Evolutionary conservation across 495 filamentous ascomycete species (phyloP).

Genomic region (Daldinia vernicosa): DNA sequence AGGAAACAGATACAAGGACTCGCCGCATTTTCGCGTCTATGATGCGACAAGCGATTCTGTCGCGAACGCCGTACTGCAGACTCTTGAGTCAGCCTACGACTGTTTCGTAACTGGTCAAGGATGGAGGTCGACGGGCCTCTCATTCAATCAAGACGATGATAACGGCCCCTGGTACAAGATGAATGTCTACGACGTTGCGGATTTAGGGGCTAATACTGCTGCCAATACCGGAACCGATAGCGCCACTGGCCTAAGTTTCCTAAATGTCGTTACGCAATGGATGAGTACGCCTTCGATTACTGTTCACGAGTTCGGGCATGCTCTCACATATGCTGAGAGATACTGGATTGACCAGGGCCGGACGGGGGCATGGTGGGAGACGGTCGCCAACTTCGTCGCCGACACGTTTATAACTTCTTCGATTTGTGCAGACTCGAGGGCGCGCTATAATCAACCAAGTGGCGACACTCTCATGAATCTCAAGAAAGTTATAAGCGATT

Average conservation of each 20-base stretch:
- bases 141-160: slow-evolving; percentile 49
- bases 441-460: slow-evolving; percentile 42
- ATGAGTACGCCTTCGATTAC: slow-evolving; percentile 50
- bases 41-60: slow-evolving; percentile 39
- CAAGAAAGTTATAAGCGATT: slow-evolving; percentile 54
- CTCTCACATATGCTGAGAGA: slow-evolving; percentile 51
- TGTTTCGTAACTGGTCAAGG: slow-evolving; percentile 55
- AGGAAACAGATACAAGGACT: slow-evolving; percentile 51
- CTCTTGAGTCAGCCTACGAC: slow-evolving; percentile 54
- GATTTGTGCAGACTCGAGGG: slow-evolving; percentile 45
- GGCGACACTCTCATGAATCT: slow-evolving; percentile 54
- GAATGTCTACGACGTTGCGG: slow-evolving; percentile 54
- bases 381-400: slow-evolving; percentile 56
- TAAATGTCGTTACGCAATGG: slow-evolving; percentile 55
- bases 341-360: slow-evolving; percentile 56
- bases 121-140: slow-evolving; percentile 54
- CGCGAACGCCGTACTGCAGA: slow-evolving; percentile 45
- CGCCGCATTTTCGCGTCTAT: slow-evolving; percentile 58
- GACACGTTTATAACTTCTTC: slow-evolving; percentile 55
- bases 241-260: slow-evolving; percentile 47
- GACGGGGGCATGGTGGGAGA: slow-evolving; percentile 60
- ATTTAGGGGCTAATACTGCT: slow-evolving; percentile 50
- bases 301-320: slow-evolving; percentile 59
- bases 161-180: slow-evolving; percentile 55
- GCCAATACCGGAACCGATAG: slow-evolving; percentile 52